Evolutionary conservation across 495 filamentous ascomycete species (phyloP).

Genomic region (Hypoxylon trugodes): DNA sequence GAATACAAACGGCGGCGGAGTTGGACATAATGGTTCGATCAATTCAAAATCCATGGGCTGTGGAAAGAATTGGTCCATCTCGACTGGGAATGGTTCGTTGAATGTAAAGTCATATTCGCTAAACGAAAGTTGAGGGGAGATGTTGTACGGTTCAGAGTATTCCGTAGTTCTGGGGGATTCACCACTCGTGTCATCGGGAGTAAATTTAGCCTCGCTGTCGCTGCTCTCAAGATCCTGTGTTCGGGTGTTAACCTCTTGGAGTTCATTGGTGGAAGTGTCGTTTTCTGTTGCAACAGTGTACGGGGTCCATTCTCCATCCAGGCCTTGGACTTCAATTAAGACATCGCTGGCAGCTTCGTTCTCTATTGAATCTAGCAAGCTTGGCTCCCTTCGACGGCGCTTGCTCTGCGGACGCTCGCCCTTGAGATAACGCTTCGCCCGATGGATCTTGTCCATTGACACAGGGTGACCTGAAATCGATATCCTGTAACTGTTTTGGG

Average conservation of each 20-base stretch:
- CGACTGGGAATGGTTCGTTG: not conserved
- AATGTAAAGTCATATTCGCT: not conserved
- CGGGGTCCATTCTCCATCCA: conserved; percentile 10
- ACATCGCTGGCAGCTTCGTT: not conserved
- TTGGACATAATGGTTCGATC: no score
- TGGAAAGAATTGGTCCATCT: not conserved
- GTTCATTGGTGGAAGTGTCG: not conserved
- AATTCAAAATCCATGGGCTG: not conserved
- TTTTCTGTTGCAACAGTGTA: not conserved
- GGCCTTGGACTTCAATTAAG: conserved; percentile 15
- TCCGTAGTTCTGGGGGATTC: not conserved
- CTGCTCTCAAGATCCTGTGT: not conserved
- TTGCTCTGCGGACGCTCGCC: not conserved
- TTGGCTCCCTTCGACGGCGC: not conserved
- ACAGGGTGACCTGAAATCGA: conserved; percentile 28
- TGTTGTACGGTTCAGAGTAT: no score
- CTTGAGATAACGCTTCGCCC: conserved; percentile 13
- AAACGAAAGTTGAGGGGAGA: not conserved
- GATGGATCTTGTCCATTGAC: conserved; percentile 5
- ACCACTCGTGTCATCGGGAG: not conserved
- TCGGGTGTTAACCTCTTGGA: not conserved
- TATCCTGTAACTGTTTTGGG: conserved; percentile 6
- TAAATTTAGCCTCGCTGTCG: not conserved
- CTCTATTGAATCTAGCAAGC: not conserved
- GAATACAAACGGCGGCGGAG: not conserved